Evolutionary conservation across 2,329 filamentous ascomycete species (phyloP), one percentile per base, ranked within the genome.

Genomic region (Pseudogymnoascus destructans): DNA sequence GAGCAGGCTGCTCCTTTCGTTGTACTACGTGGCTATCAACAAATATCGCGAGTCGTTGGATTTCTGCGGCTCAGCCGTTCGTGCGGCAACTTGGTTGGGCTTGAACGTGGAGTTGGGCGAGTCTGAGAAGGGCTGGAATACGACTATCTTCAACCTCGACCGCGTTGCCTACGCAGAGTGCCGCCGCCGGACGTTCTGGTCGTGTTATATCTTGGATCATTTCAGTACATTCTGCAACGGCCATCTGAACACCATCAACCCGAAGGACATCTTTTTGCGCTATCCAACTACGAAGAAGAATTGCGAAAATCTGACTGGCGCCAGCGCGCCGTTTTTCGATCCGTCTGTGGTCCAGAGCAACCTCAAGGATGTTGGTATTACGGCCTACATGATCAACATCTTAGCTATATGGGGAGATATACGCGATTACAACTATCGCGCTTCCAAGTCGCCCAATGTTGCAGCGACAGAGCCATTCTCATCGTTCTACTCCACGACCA

Each of bases 141-240:
- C 65, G 2, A 61, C 61, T 13, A 62, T 71, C 11, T 83, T 81
- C 65, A 79, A 76, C 17, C 74, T 87, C 62, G 79, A 77, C 63
- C 76, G 74, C 59, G 70, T 71, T 55, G 80, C 79, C 27, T 78
- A 84, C 63, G 77, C 78, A 21, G 86, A 90, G 70, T 84, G 83
- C 64, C 77, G 81, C 60, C 77, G 85, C 62, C 76, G 86, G 59
- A 88, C 84, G 0, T 85, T 88, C 65, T 90, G 85, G 85, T 80
- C 82, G 25, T 78, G 81, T 57, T 87, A 84, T 63, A 72, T 88
- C 64, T 77, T 87, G 68, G 86, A 89, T 70, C 79, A 84, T 54
- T 79, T 85, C 61, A 82, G 80, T 54, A 79, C 79, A 11, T 77
- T 82, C 60, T 82, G 77, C 57, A 76, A 77, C 1, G 73, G 75